Evolutionary conservation across 257 asterid species (phyloP), one percentile per base, ranked within the genome.

Genomic region (Gynochthodes officinalis): DNA sequence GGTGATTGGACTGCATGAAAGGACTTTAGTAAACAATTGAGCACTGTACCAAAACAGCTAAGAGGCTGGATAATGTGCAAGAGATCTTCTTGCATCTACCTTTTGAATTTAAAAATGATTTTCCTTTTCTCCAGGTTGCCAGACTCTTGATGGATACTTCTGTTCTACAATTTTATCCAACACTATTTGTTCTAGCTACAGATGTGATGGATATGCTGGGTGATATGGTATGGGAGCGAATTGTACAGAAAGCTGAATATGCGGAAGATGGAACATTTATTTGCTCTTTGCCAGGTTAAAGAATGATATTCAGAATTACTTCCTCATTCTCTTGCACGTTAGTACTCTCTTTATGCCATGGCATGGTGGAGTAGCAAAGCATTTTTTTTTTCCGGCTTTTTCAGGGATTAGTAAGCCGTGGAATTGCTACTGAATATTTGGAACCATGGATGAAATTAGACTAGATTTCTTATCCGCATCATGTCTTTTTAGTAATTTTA

Each of bases 161-260:
- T 33, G 78, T 76, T 37, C 59, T 80, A 77, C 96, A 87, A 73
- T 90, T 87, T 73, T 92, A 92, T 84, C 98, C 98, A 70, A 87
- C 89, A 32, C 79, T 90, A 75, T 92, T 92, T 73, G 88, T 86
- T 82, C 82, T 90, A 76, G 91, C 96, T 69, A 89, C 93, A 65
- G 98, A 92, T 73, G 82, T 89, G 73, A 79, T 92, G 87, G 97
- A 92, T 78, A 76, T 84, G 94, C 90, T 92, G 44, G 98, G 98
- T 74, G 91, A 87, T 82, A 72, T 90, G 74, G 98, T 92, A 46
- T 90, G 97, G 97, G 80, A 75, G 63, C 94, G 97, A 75, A 83
- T 92, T 79, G 85, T 72, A 79, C 83, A 80, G 78, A 92, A 79
- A 81, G 89, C 91, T 69, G 89, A 85, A 75, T 59, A 72, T 67